A percentile compares a stretch with the other conserved stretches of the same genome.
Conservation (phyloP, 768 basidiomycete genomes). For the Boletus barrowsii region DNA sequence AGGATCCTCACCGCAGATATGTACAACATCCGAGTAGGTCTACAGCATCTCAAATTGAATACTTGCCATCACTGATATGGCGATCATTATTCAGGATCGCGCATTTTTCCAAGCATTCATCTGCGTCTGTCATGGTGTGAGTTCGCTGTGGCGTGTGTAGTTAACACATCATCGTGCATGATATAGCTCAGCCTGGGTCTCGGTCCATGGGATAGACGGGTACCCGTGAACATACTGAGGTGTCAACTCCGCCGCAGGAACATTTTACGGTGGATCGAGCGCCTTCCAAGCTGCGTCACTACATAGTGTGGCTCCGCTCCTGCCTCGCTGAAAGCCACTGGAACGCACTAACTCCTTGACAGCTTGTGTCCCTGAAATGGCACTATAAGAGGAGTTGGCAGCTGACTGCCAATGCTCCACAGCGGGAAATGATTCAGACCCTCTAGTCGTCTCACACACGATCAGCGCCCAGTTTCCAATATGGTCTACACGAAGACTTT, state of each 20-base stretch:
- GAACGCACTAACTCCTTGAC: too few relatives aligned
- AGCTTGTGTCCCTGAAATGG: background rate
- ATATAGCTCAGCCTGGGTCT: slow-evolving; percentile 21
- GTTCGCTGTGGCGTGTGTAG: background rate
- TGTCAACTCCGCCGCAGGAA: too few relatives aligned
- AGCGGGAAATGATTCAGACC: too few relatives aligned
- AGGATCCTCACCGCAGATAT: slow-evolving; percentile 23
- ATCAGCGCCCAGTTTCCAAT: background rate
- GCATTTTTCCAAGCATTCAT: slow-evolving; percentile 46
- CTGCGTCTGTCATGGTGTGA: slow-evolving; percentile 15
- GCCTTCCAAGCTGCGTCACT: too few relatives aligned
- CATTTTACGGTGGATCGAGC: too few relatives aligned
- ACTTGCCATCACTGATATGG: background rate
- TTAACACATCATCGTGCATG: background rate
- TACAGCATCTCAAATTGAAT: background rate
- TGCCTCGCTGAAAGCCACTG: too few relatives aligned
- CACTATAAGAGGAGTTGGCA: background rate
- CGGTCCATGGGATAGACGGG: background rate
- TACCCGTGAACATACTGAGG: too few relatives aligned
- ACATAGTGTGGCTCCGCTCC: too few relatives aligned
- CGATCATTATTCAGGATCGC: background rate
- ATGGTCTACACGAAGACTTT: background rate
- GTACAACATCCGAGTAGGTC: slow-evolving; percentile 17
- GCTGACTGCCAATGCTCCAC: background rate
- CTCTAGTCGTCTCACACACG: too few relatives aligned